Percentiles rank a stretch among this genome's conserved stretches.
These are phyloP conservation scores for Kernera saxatilis DNA, from an alignment of 345 rosid genomes.

Conservation along the genomic window DNA sequence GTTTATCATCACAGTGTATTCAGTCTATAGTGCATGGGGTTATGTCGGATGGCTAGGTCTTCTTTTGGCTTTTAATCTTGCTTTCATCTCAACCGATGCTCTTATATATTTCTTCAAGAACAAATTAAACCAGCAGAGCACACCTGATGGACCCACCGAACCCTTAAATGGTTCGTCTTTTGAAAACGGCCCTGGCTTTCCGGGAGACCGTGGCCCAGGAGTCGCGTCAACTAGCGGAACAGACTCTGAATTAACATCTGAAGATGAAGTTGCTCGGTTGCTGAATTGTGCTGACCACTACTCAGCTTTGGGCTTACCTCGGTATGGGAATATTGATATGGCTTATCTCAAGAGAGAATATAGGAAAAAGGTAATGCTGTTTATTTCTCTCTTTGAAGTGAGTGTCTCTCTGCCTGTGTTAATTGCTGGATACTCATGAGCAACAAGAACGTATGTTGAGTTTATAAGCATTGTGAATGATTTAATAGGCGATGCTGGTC, in stretches of 20 bases:
- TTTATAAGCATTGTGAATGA: constrained; percentile 17
- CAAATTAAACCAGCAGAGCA: constrained; percentile 46
- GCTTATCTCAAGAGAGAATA: constrained; percentile 79
- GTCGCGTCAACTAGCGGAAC: constrained; percentile 79
- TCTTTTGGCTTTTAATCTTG: constrained; percentile 73
- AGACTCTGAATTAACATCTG: constrained; percentile 80
- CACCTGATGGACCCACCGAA: constrained; percentile 46
- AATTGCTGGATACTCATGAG: background rate
- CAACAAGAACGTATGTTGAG: background rate
- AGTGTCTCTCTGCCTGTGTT: background rate
- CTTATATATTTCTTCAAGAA: constrained; percentile 72
- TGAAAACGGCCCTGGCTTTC: constrained; percentile 53
- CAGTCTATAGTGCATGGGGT: constrained; percentile 72
- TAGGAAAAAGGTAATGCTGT: constrained; percentile 69
- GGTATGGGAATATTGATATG: constrained; percentile 62
- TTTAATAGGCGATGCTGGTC: constrained; percentile 83
- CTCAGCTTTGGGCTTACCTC: constrained; percentile 63
- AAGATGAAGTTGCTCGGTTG: constrained; percentile 84
- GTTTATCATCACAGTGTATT: constrained; percentile 54
- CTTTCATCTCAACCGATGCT: constrained; percentile 87
- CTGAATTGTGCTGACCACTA: constrained; percentile 82
- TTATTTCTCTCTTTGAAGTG: constrained; percentile 14
- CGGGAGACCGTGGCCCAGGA: constrained; percentile 70
- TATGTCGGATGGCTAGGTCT: constrained; percentile 85
- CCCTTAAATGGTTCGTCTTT: constrained; percentile 49